A percentile compares a stretch with the other conserved stretches of the same genome.
phyloP scores from a whole-genome alignment of 441 rosid species.

The Aleurites moluccanus region DNA sequence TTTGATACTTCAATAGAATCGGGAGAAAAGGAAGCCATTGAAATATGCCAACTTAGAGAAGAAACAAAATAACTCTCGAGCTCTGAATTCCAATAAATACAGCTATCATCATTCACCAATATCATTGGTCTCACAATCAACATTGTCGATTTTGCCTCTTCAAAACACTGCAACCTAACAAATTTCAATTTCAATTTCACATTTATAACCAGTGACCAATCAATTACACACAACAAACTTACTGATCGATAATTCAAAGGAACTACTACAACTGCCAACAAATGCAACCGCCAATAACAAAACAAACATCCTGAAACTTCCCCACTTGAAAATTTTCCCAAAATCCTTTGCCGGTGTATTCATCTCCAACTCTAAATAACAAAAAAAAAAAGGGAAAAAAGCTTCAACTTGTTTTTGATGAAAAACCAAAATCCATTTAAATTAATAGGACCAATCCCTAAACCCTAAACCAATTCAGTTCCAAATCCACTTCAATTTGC shows the following conservation, averaged over 20 bases:
- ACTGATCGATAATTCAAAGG: constrained; percentile 91
- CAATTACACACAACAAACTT: constrained; percentile 19
- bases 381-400: too few species aligned
- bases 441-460: too few species aligned
- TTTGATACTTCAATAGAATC: constrained; percentile 25
- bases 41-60: constrained; percentile 63
- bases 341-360: too few species aligned
- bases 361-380: too few species aligned
- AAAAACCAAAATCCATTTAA: too few species aligned
- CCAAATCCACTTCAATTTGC: too few species aligned
- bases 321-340: too few species aligned
- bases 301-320: too few species aligned
- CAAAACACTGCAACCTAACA: constrained; percentile 47
- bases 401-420: too few species aligned
- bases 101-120: constrained; percentile 66
- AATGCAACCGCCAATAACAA: constrained; percentile 71
- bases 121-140: constrained; percentile 50
- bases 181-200: background rate
- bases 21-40: constrained; percentile 39
- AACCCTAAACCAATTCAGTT: too few species aligned
- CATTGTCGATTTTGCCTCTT: constrained; percentile 68
- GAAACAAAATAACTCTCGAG: constrained; percentile 35
- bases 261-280: constrained; percentile 69
- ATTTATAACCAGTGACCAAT: background rate
- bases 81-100: constrained; percentile 42